These are phyloP conservation scores for Plasmodium falciparum DNA, from an alignment of 169 alveolate genomes.

Conservation along the genomic window DNA sequence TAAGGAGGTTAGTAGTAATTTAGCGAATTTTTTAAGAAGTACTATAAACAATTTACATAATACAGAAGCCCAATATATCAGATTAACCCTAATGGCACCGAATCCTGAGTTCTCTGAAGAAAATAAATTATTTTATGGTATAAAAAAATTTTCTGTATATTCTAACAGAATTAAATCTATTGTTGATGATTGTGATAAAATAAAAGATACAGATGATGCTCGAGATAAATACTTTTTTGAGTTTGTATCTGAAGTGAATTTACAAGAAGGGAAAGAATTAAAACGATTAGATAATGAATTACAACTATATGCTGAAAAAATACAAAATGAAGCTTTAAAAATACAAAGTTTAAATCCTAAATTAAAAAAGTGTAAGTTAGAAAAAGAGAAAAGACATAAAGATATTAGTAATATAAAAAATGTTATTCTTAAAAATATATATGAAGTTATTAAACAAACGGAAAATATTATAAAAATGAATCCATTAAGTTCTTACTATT, in stretches of 20 bases:
- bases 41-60: constrained; percentile 81
- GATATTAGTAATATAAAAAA: constrained; percentile 42
- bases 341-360: constrained; percentile 64
- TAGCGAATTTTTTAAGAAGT: constrained; percentile 79
- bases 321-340: constrained; percentile 68
- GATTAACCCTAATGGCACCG: constrained; percentile 80
- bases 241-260: constrained; percentile 88
- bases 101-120: constrained; percentile 85
- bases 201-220: constrained; percentile 89
- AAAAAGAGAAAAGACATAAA: constrained; percentile 71
- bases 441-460: constrained; percentile 65
- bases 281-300: constrained; percentile 47
- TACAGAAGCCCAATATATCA: constrained; percentile 81
- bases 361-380: constrained; percentile 55
- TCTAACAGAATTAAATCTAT: constrained; percentile 90
- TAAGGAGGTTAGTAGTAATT: constrained; percentile 40
- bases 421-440: constrained; percentile 48
- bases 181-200: constrained; percentile 90
- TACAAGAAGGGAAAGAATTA: constrained; percentile 81
- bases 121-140: constrained; percentile 86
- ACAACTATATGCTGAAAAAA: constrained; percentile 73
- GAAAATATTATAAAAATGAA: constrained; percentile 41
- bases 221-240: constrained; percentile 92
- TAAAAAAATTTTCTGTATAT: constrained; percentile 83
- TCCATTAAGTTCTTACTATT: constrained; percentile 23